Evolutionary conservation across 164 flowering plant genomes (phyloP).

Genomic region (Kalanchoe fedtschenkoi): DNA sequence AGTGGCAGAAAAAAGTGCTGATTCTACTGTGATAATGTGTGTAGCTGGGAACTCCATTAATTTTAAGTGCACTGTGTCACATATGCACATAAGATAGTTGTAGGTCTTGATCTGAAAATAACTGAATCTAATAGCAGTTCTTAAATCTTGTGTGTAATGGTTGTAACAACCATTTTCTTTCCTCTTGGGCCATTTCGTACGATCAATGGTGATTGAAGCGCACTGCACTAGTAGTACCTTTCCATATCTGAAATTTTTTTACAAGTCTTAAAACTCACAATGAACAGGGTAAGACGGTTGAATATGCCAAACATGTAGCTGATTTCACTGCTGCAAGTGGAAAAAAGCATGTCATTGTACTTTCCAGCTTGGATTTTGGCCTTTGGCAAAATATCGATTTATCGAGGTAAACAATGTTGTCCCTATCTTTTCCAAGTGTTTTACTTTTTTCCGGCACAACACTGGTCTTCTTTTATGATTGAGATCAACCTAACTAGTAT

Average conservation of each 20-base stretch:
- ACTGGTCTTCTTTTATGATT: background rate
- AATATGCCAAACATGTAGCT: conserved; percentile 75
- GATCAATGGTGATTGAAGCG: background rate
- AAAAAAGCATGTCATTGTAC: conserved; percentile 72
- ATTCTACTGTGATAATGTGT: no score
- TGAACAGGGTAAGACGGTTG: conserved; percentile 77
- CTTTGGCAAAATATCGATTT: conserved; percentile 56
- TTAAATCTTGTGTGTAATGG: no score
- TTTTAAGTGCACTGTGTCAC: no score
- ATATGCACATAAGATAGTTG: no score
- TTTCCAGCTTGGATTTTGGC: conserved; percentile 85
- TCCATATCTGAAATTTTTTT: background rate
- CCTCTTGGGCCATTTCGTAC: background rate
- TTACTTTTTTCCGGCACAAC: background rate
- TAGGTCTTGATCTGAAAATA: no score
- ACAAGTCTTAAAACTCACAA: background rate
- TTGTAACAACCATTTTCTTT: background rate
- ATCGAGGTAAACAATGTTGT: no score
- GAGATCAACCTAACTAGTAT: no score
- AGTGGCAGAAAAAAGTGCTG: background rate
- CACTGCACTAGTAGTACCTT: background rate
- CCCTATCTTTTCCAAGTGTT: no score
- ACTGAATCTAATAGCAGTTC: no score
- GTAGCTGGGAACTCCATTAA: no score
- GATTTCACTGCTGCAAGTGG: conserved; percentile 61